Evolutionary conservation across 305 asterid species (phyloP).

Genomic region (Fraxinus latifolia): DNA sequence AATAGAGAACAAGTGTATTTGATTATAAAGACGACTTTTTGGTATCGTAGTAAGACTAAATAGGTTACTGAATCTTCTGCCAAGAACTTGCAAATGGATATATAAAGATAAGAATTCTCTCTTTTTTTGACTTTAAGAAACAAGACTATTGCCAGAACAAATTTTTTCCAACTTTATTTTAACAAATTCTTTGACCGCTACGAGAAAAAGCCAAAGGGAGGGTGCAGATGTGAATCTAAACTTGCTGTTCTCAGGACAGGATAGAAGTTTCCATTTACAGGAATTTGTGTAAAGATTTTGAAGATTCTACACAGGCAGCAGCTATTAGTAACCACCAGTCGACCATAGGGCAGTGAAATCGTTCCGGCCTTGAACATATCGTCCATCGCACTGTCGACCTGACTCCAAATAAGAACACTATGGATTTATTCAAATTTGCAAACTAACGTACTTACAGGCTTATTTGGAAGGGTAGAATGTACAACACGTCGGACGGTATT

Average conservation of each 20-base stretch:
- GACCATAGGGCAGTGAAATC: neutral
- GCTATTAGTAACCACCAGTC: neutral
- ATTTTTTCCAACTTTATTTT: neutral
- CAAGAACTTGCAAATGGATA: neutral
- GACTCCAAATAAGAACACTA: neutral
- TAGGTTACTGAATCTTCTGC: neutral
- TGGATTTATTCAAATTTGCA: neutral
- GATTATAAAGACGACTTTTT: neutral
- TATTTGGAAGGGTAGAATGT: neutral
- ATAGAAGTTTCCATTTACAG: neutral
- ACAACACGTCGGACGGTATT: neutral
- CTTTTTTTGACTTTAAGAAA: neutral
- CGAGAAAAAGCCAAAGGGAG: neutral
- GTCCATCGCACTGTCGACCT: neutral
- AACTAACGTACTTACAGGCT: neutral
- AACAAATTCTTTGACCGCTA: neutral
- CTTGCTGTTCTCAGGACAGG: neutral
- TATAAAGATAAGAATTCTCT: neutral
- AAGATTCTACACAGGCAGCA: neutral
- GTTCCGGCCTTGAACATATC: neutral
- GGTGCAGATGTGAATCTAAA: neutral
- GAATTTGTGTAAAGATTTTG: neutral
- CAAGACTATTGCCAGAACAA: neutral
- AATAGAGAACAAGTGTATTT: neutral
- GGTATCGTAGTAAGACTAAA: neutral